Evolutionary conservation across 768 basidiomycete species (phyloP), one percentile per base, ranked within the genome.

Genomic region (Kwoniella europaea): DNA sequence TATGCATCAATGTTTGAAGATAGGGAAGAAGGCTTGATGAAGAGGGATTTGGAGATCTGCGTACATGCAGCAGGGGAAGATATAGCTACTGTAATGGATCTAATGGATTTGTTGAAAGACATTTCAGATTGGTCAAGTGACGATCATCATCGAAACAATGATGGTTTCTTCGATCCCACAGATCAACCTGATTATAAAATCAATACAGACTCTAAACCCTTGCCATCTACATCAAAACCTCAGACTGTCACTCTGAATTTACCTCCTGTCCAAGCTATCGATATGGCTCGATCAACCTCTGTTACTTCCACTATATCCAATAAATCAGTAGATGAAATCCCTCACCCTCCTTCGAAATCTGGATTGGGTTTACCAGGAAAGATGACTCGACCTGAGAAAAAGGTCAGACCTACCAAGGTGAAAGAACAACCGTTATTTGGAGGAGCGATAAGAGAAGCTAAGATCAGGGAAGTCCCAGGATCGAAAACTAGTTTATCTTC

Each of bases 91-190:
- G 79, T 79, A 0, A 76, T 83, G 69, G 78, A 83, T 62, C 75
- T 83, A 18, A 75, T 77, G 69, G 76, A 79, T 22, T 57, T 79
- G 1, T 57, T 83, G 62, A 70, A 66, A 18, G 82, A 82, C 53
- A 72, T 79, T 43, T 69, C 66, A 50, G 61, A 70, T 35, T 79
- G 76, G 78, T 74, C 74, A 15, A 60, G 67, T 2, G 74, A 75
- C 56, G 71, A 73, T 18, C 71, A 74, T 53, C 57, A 67, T 3
- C 71, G 35, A 35, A 35, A 35, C 35, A 35, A 73, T 57, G 68
- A 74, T 20, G 72, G 73, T 53, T 60, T 72, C 10, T 59, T 60
- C 29, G 62, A 70, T 13, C 58, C 58, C 6, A 58, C 42, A n/a
- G 10, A n/a, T 18, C 41, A 61, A 46, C 68, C 68, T 10, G 68